Conservation (phyloP, 805 yeast genomes). For the Spencermartinsiella europaea region DNA sequence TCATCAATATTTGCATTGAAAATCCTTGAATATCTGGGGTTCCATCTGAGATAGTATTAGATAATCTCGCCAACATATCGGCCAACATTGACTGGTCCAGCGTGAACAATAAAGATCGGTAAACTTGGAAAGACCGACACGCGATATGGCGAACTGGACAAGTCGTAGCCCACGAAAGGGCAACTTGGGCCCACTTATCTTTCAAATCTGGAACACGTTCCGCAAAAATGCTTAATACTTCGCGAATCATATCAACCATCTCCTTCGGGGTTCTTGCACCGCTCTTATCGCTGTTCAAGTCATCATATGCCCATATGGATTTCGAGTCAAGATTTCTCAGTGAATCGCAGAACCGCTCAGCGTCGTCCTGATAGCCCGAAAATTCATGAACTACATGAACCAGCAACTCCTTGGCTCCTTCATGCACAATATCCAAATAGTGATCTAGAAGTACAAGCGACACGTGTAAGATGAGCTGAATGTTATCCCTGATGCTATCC, state of each 20-base stretch:
- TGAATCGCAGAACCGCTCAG: slow-evolving; percentile 51
- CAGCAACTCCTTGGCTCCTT: slow-evolving; percentile 72
- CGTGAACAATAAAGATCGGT: slow-evolving; percentile 74
- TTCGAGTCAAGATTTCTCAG: slow-evolving; percentile 47
- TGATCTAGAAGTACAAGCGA: slow-evolving; percentile 82
- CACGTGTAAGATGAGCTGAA: slow-evolving; percentile 74
- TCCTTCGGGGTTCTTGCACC: slow-evolving; percentile 82
- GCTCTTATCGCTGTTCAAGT: slow-evolving; percentile 64
- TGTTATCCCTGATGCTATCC: slow-evolving; percentile 52
- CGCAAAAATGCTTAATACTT: slow-evolving; percentile 53
- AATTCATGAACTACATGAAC: slow-evolving; percentile 66
- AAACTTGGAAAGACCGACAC: slow-evolving; percentile 90
- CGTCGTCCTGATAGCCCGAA: slow-evolving; percentile 46
- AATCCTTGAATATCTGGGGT: slow-evolving; percentile 90
- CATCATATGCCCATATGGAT: slow-evolving; percentile 80
- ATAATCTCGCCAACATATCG: slow-evolving; percentile 88
- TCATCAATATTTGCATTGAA: slow-evolving; percentile 95
- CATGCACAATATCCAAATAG: slow-evolving; percentile 75
- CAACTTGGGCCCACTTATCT: slow-evolving; percentile 76
- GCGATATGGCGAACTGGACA: slow-evolving; percentile 97
- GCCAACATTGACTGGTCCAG: slow-evolving; percentile 84
- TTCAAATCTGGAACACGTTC: slow-evolving; percentile 45
- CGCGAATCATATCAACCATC: slow-evolving; percentile 72
- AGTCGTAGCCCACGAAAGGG: slow-evolving; percentile 92
- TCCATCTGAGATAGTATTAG: slow-evolving; percentile 89